Percentiles rank a stretch among this genome's conserved stretches.
phyloP scores from a whole-genome alignment of 164 flowering plant species.

The Vitis cinerea region DNA sequence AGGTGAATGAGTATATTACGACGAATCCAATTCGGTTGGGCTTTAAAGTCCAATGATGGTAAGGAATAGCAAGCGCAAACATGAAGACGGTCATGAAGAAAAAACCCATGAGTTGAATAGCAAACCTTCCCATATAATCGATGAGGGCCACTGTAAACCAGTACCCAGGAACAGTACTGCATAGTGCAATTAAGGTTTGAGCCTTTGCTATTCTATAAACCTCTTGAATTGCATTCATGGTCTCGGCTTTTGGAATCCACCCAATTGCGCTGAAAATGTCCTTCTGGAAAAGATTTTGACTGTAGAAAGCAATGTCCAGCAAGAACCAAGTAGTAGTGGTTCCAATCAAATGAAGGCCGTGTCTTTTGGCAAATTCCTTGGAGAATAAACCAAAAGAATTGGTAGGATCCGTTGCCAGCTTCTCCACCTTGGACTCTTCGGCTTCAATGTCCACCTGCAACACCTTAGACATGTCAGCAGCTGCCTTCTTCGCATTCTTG shows the following conservation, averaged over 20 bases:
- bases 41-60: conserved; percentile 43
- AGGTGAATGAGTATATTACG: conserved; percentile 40
- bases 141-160: conserved; percentile 43
- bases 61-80: conserved; percentile 51
- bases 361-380: conserved; percentile 30
- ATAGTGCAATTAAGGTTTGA: conserved; percentile 40
- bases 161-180: conserved; percentile 42
- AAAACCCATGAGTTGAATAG: conserved; percentile 49
- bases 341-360: conserved; percentile 46
- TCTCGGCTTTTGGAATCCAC: conserved; percentile 36
- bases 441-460: conserved; percentile 37
- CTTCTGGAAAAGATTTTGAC: conserved; percentile 47
- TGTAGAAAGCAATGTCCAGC: conserved; percentile 44
- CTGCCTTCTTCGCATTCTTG: conserved; percentile 51
- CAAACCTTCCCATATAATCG: conserved; percentile 34
- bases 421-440: conserved; percentile 21
- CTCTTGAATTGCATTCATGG: conserved; percentile 40
- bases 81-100: conserved; percentile 55
- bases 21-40: conserved; percentile 40
- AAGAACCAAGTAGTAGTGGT: conserved; percentile 40
- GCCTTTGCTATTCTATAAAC: conserved; percentile 36
- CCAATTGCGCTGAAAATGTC: conserved; percentile 40
- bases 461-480: conserved; percentile 50
- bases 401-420: background rate
- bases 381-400: conserved; percentile 40